Evolutionary conservation across 2,329 filamentous ascomycete genomes (phyloP).

Genomic region (Bisporella sp.): DNA sequence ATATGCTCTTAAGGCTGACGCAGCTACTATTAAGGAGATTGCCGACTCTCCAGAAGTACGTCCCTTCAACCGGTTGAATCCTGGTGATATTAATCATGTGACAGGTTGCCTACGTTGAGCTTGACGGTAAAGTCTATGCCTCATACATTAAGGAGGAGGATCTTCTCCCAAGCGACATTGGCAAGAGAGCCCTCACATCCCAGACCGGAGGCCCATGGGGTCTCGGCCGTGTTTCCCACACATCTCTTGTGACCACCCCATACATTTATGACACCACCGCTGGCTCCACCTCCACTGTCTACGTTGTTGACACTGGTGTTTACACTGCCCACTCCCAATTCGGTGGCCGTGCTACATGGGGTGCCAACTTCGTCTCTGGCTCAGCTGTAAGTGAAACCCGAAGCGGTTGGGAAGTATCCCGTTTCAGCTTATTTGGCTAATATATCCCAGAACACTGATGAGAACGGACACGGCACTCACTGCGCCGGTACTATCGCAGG

Average conservation of each 20-base stretch:
- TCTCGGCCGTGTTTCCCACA: constrained; percentile 28
- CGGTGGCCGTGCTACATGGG: constrained; percentile 28
- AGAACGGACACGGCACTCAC: constrained; percentile 36
- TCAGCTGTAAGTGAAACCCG: constrained; percentile 15
- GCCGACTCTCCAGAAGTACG: constrained; percentile 21
- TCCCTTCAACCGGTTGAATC: neutral
- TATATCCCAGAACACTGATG: constrained; percentile 25
- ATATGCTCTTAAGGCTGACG: constrained; percentile 21
- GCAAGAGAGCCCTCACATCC: constrained; percentile 10
- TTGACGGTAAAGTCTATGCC: constrained; percentile 24
- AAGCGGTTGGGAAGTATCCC: no score
- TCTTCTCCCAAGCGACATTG: neutral
- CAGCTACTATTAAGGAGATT: constrained; percentile 21
- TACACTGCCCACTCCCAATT: constrained; percentile 28
- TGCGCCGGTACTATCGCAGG: constrained; percentile 31
- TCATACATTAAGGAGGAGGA: constrained; percentile 13
- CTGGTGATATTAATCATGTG: neutral
- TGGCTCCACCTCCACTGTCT: constrained; percentile 27
- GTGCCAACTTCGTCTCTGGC: constrained; percentile 26
- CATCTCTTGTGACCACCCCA: constrained; percentile 12
- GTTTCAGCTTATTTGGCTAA: no score
- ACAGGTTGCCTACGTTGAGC: constrained; percentile 25
- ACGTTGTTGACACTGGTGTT: constrained; percentile 32
- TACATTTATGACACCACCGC: constrained; percentile 28
- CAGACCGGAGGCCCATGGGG: constrained; percentile 25